Evolutionary conservation across 2,329 filamentous ascomycete species (phyloP), one percentile per base, ranked within the genome.

Genomic region (Cryphonectria naterciae): DNA sequence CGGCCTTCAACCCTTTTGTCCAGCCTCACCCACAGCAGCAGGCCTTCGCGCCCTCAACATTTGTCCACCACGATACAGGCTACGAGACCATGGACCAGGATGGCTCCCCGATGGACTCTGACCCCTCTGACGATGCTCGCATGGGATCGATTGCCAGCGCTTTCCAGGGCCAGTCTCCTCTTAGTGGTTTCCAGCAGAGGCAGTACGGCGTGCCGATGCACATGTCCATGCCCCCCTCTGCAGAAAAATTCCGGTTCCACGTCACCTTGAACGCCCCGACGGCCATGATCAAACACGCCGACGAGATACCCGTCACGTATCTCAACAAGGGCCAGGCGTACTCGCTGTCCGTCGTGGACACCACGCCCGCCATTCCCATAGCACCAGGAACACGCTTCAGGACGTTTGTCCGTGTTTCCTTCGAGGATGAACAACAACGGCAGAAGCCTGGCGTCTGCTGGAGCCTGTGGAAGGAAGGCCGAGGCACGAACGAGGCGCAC

Each of bases 301-400:
- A 97, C 72, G 95, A 98, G 79, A 97, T 98, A 35, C 96, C 96
- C 0, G 89, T 98, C n/a, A 98, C 95, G 0, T 99, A 99, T 79
- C 87, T 99, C 25, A 99, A 99, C 83, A 98, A 98, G 81, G 95
- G 95, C 35, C 95, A 98, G 79, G 93, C 94, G 22, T 99, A 99
- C 79, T 93, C 93, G 0, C 85, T 99, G 25, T 92, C 93, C 2
- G 88, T 99, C 39, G 85, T 92, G 63, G 96, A 99, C 78, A 96
- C 92, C 0, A 85, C 86, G 7, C 88, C 92, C 1, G 84, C 86
- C 1, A 81, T 91, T 5, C 86, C 88, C 2, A 83, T 87, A 46
- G 80, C 84, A 0, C 87, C 87, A 5, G 90, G 89, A 11, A 85
- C 91, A 19, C 92, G 88, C 74, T 98, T 98, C 79, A 89, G 96